A percentile compares a stretch with the other conserved stretches of the same genome.
Evolutionary conservation across 2,329 filamentous ascomycete genomes (phyloP).

Genomic region (Aspergillus sp.): DNA sequence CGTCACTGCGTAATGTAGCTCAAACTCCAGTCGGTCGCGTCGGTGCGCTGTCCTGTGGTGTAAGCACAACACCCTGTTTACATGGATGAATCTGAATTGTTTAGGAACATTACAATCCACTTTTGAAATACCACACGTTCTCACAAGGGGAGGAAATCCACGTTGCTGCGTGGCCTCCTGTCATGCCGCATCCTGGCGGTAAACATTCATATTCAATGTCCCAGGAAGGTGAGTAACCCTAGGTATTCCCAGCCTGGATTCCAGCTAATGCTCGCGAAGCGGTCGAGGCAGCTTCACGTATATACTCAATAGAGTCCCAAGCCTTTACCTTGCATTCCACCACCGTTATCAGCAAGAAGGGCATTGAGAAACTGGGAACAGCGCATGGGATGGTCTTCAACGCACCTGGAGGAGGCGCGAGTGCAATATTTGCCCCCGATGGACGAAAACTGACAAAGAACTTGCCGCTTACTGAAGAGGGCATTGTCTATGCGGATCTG

Average conservation of each 20-base stretch:
- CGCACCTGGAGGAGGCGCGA: conserved; percentile 20
- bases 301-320: conserved; percentile 57
- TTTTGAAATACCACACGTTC: neutral
- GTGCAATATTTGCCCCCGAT: neutral
- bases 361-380: conserved; percentile 47
- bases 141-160: neutral
- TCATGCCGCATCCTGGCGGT: neutral
- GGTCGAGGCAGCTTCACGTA: conserved; percentile 33
- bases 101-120: neutral
- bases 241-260: too few species aligned
- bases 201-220: neutral
- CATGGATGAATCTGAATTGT: too few species aligned
- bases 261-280: neutral
- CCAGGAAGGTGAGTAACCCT: neutral
- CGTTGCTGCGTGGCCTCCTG: neutral
- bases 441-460: neutral
- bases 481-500: neutral
- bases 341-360: conserved; percentile 47
- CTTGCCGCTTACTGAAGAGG: neutral
- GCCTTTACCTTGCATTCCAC: conserved; percentile 57
- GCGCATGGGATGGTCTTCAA: conserved; percentile 46
- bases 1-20: neutral
- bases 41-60: neutral
- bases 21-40: neutral
- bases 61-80: too few species aligned